A percentile compares a stretch with the other conserved stretches of the same genome.
Conservation (phyloP, 225 moss, liverwort and hornwort species). For the Climacium dendroides region DNA sequence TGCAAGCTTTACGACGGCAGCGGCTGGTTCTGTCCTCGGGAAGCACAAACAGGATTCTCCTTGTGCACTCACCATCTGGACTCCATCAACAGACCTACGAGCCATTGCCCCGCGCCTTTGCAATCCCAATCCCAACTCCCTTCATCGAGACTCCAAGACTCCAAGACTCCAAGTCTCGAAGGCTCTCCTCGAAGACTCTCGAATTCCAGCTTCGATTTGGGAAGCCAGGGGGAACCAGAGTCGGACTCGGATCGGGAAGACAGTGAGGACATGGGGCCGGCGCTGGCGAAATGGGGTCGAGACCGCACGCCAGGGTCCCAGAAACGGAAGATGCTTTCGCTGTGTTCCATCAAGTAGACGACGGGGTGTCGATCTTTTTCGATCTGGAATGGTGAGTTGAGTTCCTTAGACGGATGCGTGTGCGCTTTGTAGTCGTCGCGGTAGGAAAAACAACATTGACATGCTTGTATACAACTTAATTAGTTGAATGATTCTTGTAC, state of each 20-base stretch:
- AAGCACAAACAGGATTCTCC: conserved; percentile 10
- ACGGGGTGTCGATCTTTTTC: background rate
- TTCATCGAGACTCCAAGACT: background rate
- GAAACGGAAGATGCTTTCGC: conserved; percentile 43
- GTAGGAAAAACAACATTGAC: background rate
- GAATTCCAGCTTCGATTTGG: background rate
- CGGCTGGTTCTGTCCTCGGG: conserved; percentile 36
- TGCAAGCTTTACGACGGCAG: conserved; percentile 50
- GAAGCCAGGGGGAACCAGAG: background rate
- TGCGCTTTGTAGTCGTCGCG: background rate
- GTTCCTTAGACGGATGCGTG: background rate
- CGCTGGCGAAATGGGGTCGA: conserved; percentile 19
- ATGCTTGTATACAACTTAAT: conserved; percentile 1
- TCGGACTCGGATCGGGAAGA: conserved; percentile 20
- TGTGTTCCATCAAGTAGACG: conserved; percentile 23
- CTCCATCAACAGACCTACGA: conserved; percentile 11
- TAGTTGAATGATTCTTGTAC: background rate
- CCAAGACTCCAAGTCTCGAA: background rate
- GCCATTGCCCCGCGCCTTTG: background rate
- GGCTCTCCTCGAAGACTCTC: background rate
- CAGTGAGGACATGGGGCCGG: background rate
- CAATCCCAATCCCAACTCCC: background rate
- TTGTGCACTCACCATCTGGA: conserved; percentile 33
- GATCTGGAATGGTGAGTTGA: background rate
- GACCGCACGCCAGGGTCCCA: conserved; percentile 23